Evolutionary conservation across 2,329 filamentous ascomycete genomes (phyloP), one percentile per base, ranked within the genome.

Genomic region (Clarireedia paspali): DNA sequence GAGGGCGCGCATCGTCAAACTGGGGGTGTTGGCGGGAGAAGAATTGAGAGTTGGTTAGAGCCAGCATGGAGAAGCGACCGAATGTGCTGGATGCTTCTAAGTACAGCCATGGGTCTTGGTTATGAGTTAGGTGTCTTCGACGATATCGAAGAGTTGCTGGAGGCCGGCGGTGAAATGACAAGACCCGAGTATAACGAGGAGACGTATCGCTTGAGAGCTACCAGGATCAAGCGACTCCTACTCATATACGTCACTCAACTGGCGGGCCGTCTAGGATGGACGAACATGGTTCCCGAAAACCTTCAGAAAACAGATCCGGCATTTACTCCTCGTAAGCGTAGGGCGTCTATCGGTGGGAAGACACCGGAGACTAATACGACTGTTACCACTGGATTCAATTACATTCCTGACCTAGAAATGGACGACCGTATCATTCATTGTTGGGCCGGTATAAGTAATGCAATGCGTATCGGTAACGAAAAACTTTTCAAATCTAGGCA

Each of bases 1-100:
- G 75, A 70, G 27, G 59, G 75, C 53, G 70, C 69, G 23, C 70
- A 68, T 53, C 62, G 71, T 56, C 70, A 74, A 52, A 73, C 73
- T 6, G 69, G 71, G 58, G 82, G 83, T n/a, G 80, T 90, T 20
- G 89, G 90, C 46, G 90, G 89, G 9, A 86, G 88, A 69, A 79
- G 91, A 27, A 94, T 96, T 61, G 91, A 96, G 68, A 92, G 90
- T 69, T 97, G 94, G 90, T 82, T 97, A 4, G 94, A 99, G 70
- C 94, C 94, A 2, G 92, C 90, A 7, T 96, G 92, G 90, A 81
- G 92, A 64, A 90, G 87, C 61, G 92, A 96, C 67, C 87, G 91
- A 54, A 95, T 96, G 89, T 95, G 89, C 68, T 96, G 92, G 92
- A 96, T 96, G 90, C 76, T 97, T 14, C 79, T 97, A 30, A 95